A percentile compares a stretch with the other conserved stretches of the same genome.
phyloP scores from a whole-genome alignment of 371 early-diverging fungal species.

The Homolaphlyctis polyrhiza region DNA sequence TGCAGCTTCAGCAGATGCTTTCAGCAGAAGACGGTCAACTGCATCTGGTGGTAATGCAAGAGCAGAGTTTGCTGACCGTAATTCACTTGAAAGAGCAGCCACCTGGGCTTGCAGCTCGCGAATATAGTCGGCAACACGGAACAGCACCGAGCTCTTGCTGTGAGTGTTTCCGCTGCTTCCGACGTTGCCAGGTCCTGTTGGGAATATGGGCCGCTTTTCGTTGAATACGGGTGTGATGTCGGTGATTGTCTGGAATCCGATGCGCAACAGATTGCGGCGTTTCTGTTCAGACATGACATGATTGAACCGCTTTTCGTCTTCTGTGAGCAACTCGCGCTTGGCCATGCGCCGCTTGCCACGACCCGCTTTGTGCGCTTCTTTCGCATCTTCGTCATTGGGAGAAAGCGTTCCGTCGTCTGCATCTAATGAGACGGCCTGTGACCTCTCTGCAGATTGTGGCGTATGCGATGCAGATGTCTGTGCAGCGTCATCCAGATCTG shows the following conservation, averaged over 20 bases:
- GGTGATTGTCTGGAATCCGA: conserved; percentile 43
- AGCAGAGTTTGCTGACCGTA: too few species aligned
- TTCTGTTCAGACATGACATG: conserved; percentile 92
- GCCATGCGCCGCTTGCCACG: background rate
- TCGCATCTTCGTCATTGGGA: too few species aligned
- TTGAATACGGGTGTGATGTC: background rate
- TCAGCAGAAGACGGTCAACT: background rate
- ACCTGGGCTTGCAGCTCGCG: background rate
- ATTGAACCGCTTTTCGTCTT: conserved; percentile 91
- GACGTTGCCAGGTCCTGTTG: background rate
- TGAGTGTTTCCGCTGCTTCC: background rate
- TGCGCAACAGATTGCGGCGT: conserved; percentile 76
- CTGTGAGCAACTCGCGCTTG: conserved; percentile 63
- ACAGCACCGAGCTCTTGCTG: background rate
- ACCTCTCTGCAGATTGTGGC: too few species aligned
- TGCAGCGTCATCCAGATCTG: too few species aligned
- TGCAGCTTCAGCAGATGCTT: background rate
- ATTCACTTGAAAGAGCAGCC: background rate
- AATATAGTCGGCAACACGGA: background rate
- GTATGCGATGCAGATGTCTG: too few species aligned
- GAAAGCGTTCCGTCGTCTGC: too few species aligned
- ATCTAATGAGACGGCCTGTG: too few species aligned
- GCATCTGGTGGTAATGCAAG: conserved; percentile 6
- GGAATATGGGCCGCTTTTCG: background rate
- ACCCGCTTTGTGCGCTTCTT: too few species aligned